A percentile compares a stretch with the other conserved stretches of the same genome.
Evolutionary conservation across 495 filamentous ascomycete genomes (phyloP).

Genomic region (Patellaria atrata): DNA sequence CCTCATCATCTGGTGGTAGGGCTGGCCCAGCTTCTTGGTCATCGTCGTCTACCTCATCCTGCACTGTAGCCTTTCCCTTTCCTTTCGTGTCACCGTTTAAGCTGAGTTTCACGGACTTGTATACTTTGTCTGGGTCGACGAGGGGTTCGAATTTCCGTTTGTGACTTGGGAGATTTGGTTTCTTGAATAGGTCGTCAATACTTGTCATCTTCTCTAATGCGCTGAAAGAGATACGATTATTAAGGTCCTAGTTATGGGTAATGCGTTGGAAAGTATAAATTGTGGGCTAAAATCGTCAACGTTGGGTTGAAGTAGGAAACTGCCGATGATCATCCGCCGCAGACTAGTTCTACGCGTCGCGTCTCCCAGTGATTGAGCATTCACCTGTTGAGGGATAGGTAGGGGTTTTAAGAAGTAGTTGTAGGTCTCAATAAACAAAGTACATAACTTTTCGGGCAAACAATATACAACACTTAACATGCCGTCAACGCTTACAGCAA

Average conservation of each 20-base stretch:
- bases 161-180: slow-evolving; percentile 15
- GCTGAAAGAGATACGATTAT: slow-evolving; percentile 1
- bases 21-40: slow-evolving; percentile 51
- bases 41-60: slow-evolving; percentile 47
- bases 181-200: slow-evolving; percentile 32
- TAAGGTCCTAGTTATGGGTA: too few relatives aligned
- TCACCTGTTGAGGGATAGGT: too few relatives aligned
- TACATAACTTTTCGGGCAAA: too few relatives aligned
- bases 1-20: slow-evolving; percentile 44
- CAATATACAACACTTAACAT: too few relatives aligned
- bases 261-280: too few relatives aligned
- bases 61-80: slow-evolving; percentile 45
- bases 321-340: too few relatives aligned
- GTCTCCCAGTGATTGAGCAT: too few relatives aligned
- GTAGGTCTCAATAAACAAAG: too few relatives aligned
- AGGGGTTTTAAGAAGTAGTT: too few relatives aligned
- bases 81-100: slow-evolving; percentile 46
- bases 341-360: too few relatives aligned
- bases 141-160: slow-evolving; percentile 30
- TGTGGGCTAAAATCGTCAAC: too few relatives aligned
- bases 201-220: slow-evolving; percentile 27
- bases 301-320: too few relatives aligned
- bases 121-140: slow-evolving; percentile 37
- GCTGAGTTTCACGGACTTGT: slow-evolving; percentile 72
- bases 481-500: slow-evolving; percentile 11